These are phyloP conservation scores for Myxozyma neotropica DNA, from an alignment of 805 yeast species.

Conservation along the genomic window DNA sequence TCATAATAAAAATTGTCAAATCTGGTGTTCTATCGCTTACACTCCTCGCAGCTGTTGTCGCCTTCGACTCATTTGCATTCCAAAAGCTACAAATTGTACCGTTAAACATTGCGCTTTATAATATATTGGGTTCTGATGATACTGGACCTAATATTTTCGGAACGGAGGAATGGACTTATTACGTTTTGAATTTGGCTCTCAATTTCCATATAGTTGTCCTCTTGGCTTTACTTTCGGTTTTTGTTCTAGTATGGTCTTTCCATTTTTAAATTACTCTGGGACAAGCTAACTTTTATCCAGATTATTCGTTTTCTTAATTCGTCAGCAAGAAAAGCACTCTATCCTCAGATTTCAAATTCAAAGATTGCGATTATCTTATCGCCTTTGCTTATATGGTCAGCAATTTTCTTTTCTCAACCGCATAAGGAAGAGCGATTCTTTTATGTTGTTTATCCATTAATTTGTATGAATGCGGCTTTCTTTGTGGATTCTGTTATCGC, in stretches of 20 bases:
- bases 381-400: conserved; percentile 66
- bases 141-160: conserved; percentile 93
- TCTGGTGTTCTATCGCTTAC: conserved; percentile 14
- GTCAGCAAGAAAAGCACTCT: background rate
- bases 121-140: conserved; percentile 69
- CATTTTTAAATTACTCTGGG: too few relatives aligned
- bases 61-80: conserved; percentile 65
- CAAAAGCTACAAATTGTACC: conserved; percentile 64
- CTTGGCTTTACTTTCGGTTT: conserved; percentile 29
- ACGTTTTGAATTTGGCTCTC: conserved; percentile 64
- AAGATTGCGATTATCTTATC: background rate
- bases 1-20: conserved; percentile 29
- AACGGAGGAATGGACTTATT: conserved; percentile 75
- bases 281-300: background rate
- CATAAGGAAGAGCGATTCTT: conserved; percentile 93
- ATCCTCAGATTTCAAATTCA: background rate
- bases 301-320: background rate
- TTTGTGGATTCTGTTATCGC: conserved; percentile 39
- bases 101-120: conserved; percentile 77
- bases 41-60: conserved; percentile 38
- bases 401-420: conserved; percentile 70
- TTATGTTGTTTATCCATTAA: conserved; percentile 78
- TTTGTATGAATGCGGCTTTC: conserved; percentile 64
- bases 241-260: conserved; percentile 27
- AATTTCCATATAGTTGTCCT: conserved; percentile 64